These are phyloP conservation scores for Casuarina glauca DNA, from an alignment of 306 rosid species.

Conservation along the genomic window DNA sequence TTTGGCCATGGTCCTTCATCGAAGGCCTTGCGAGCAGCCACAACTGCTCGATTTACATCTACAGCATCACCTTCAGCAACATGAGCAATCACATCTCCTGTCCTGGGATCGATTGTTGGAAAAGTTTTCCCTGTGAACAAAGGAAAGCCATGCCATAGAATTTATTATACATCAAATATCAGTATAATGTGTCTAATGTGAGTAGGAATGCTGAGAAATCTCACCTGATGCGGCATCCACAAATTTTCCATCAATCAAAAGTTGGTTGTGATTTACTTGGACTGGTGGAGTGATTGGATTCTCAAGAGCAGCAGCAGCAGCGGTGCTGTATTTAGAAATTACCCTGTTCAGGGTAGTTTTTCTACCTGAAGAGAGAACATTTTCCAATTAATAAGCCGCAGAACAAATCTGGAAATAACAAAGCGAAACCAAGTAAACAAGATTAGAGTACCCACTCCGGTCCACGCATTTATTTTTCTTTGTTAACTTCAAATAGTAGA, in stretches of 20 bases:
- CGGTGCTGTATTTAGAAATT: conserved; percentile 53
- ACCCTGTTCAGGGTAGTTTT: conserved; percentile 30
- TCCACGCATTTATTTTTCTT: not conserved
- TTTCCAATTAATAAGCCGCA: not conserved
- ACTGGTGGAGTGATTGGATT: conserved; percentile 62
- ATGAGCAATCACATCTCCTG: conserved; percentile 82
- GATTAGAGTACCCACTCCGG: not conserved
- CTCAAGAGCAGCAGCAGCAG: conserved; percentile 55
- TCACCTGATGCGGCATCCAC: conserved; percentile 86
- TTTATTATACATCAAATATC: not conserved
- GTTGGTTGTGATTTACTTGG: conserved; percentile 53
- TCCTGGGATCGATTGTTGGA: conserved; percentile 81
- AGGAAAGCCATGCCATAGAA: not conserved
- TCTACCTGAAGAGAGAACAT: conserved; percentile 45
- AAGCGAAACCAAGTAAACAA: not conserved
- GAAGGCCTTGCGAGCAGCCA: conserved; percentile 87
- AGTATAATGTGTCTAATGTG: not conserved
- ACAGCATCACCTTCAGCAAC: conserved; percentile 81
- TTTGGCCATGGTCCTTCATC: conserved; percentile 95
- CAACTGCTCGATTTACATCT: conserved; percentile 82
- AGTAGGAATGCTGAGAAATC: conserved; percentile 2
- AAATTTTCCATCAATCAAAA: conserved; percentile 76
- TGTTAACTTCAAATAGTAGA: not conserved
- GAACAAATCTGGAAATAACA: too few species aligned
- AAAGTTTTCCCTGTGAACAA: conserved; percentile 67